These are phyloP conservation scores for barrel medic (Medicago truncatula) DNA, from an alignment of 306 rosid species.

Conservation along the genomic window DNA sequence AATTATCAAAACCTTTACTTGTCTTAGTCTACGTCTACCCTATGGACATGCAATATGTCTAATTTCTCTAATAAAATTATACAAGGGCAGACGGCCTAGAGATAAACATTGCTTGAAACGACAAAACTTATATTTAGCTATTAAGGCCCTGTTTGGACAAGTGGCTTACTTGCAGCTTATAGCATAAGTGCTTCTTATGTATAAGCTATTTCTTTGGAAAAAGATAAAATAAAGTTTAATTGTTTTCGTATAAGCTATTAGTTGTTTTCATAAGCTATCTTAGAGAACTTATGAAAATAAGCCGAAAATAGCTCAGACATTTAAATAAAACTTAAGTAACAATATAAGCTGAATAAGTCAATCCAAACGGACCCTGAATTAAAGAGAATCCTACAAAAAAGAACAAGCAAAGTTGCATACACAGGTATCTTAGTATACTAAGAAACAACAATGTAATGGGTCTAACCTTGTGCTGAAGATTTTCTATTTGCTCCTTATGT, in stretches of 20 bases:
- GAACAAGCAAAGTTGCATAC: conserved; percentile 4
- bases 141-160: too few species aligned
- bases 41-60: background rate
- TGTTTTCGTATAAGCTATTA: too few species aligned
- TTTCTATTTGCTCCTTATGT: conserved; percentile 71
- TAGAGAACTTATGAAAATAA: too few species aligned
- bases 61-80: conserved; percentile 28
- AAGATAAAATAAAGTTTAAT: too few species aligned
- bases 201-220: too few species aligned
- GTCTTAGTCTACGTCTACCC: background rate
- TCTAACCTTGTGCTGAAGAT: conserved; percentile 71
- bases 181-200: too few species aligned
- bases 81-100: background rate
- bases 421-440: background rate
- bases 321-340: too few species aligned
- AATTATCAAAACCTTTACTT: conserved; percentile 33
- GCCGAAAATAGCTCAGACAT: too few species aligned
- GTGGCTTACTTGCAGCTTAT: too few species aligned
- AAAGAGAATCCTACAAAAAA: conserved; percentile 19
- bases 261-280: too few species aligned
- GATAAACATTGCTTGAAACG: background rate
- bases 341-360: too few species aligned
- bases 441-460: background rate
- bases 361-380: background rate
- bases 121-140: conserved; percentile 1